Percentiles rank a stretch among this genome's conserved stretches.
These are phyloP conservation scores for Candida buenavistaensis DNA, from an alignment of 1,139 yeast genomes.

Conservation along the genomic window DNA sequence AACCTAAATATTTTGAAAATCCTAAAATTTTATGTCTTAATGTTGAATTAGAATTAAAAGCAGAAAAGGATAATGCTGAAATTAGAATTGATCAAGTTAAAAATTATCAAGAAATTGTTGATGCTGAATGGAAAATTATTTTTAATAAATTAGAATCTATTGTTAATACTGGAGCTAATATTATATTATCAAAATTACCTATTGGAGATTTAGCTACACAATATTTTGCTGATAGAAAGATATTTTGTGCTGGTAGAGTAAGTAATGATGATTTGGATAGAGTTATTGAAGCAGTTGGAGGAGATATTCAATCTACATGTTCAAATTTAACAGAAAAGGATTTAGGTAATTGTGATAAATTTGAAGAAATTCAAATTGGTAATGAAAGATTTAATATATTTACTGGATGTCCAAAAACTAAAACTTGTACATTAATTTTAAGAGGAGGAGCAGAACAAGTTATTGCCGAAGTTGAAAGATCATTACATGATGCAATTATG, in stretches of 20 bases:
- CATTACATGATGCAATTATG: constrained; percentile 97
- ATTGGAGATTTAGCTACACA: constrained; percentile 99
- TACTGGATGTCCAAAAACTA: constrained; percentile 88
- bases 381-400: constrained; percentile 92
- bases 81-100: constrained; percentile 92
- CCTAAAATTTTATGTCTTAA: constrained; percentile 86
- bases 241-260: constrained; percentile 98
- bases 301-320: constrained; percentile 83
- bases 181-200: constrained; percentile 90
- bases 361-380: constrained; percentile 95
- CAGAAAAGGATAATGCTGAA: constrained; percentile 99
- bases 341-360: constrained; percentile 80
- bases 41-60: constrained; percentile 93
- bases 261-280: constrained; percentile 86
- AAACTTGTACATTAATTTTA: constrained; percentile 87
- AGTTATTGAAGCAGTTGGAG: constrained; percentile 93
- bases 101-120: constrained; percentile 94
- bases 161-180: constrained; percentile 83
- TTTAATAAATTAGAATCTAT: constrained; percentile 82
- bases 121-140: constrained; percentile 97
- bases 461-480: constrained; percentile 96
- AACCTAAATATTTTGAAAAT: constrained; percentile 78
- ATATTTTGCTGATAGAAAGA: constrained; percentile 92
- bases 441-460: constrained; percentile 99
- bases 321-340: constrained; percentile 68